These are phyloP conservation scores for Arctium lappa DNA, from an alignment of 129 eudicot genomes.

Conservation along the genomic window DNA sequence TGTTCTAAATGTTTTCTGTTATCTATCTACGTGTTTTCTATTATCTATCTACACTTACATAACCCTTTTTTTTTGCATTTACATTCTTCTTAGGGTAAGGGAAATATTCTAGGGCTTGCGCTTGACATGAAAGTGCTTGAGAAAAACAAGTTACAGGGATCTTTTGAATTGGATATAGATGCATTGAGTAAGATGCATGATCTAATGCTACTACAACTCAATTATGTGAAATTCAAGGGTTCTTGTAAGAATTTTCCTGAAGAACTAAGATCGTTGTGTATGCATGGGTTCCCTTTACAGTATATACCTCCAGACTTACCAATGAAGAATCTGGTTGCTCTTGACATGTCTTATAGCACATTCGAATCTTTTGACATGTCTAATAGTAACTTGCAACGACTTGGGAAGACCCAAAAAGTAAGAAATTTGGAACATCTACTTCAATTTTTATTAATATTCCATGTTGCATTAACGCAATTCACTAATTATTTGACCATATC, in stretches of 20 bases:
- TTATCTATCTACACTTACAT: not conserved
- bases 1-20: not conserved
- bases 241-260: not conserved
- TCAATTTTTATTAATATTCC: not conserved
- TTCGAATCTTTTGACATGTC: not conserved
- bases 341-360: conserved; percentile 19
- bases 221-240: not conserved
- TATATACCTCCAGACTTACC: conserved; percentile 8
- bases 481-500: not conserved
- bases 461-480: no score
- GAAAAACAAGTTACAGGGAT: not conserved
- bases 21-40: not conserved
- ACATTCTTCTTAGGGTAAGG: not conserved
- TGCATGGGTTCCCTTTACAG: conserved; percentile 10
- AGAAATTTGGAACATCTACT: not conserved
- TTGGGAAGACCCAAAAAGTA: not conserved
- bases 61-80: not conserved
- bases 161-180: not conserved
- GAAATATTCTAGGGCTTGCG: not conserved
- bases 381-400: not conserved
- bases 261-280: conserved; percentile 1
- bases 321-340: not conserved
- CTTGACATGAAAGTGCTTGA: not conserved
- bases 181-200: not conserved
- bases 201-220: conserved; percentile 1